Evolutionary conservation across 2,329 filamentous ascomycete species (phyloP).

Genomic region (Fusarium sp.): DNA sequence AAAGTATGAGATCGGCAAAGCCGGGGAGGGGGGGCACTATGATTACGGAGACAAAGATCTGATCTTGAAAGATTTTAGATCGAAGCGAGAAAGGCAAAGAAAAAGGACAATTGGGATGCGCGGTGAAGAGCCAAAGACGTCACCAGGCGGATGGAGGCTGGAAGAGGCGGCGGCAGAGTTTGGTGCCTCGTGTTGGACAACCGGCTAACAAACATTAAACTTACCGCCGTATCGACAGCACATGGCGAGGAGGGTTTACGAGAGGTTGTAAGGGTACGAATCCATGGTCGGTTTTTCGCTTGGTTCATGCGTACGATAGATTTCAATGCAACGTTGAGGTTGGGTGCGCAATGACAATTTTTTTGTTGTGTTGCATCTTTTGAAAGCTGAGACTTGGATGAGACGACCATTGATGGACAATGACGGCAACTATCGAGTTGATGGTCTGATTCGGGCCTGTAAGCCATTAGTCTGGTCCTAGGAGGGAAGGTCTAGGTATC

Average conservation of each 20-base stretch:
- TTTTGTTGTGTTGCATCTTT: not conserved
- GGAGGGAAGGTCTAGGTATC: not conserved
- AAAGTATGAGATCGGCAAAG: not conserved
- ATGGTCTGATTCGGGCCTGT: constrained; percentile 14
- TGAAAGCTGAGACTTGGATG: constrained; percentile 3
- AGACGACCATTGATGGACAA: constrained; percentile 5
- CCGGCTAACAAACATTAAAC: not conserved
- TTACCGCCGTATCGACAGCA: not conserved
- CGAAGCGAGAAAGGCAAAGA: not conserved
- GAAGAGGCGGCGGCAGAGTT: constrained; percentile 24
- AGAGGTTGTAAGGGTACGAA: constrained; percentile 3
- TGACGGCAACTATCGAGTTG: constrained; percentile 6
- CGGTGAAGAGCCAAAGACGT: constrained; percentile 30
- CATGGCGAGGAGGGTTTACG: not conserved
- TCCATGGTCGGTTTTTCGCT: not conserved
- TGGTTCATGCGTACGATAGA: not conserved
- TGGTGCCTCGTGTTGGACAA: constrained; percentile 2
- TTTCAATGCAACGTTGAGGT: constrained; percentile 4
- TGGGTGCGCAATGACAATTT: not conserved
- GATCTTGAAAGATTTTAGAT: constrained; percentile 1
- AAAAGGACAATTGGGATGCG: constrained; percentile 7
- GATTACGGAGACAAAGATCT: not conserved
- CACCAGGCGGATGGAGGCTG: constrained; percentile 7
- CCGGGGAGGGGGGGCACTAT: not conserved
- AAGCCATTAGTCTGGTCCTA: not conserved